Evolutionary conservation across 2,329 filamentous ascomycete genomes (phyloP), one percentile per base, ranked within the genome.

Genomic region (Trichoderma koningii): DNA sequence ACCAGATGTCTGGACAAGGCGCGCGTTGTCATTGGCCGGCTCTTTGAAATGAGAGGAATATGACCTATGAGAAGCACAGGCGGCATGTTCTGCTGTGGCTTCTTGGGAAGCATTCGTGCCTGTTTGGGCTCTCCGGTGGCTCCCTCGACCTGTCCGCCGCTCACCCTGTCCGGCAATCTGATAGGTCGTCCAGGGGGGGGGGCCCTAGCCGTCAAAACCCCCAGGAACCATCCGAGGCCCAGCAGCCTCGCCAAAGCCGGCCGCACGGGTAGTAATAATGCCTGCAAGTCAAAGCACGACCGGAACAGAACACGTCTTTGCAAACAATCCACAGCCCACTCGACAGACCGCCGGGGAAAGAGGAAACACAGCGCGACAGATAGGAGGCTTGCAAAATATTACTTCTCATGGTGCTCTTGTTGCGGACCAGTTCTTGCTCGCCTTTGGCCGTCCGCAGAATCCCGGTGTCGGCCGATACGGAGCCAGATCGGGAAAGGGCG

Each of bases 21-120:
- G 38, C 42, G 60, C 44, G 38, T 17, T 53, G 44, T 38, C 34
- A 66, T 66, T 66, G 64, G 64, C 50, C 44, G 59, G 44, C 23
- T 19, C 6, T 26, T 17, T 44, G 34, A 63, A 63, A 66, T 63
- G 59, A 66, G 38, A 62, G 62, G 62, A 56, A 64, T 50, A 64
- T 41, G 44, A 41, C 52, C 52, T 57, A 64, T 63, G 61, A 56
- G 61, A 42, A 28, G 50, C 34, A 52, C 14, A 12, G 34, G 34
- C 9, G 12, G 28, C 17, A 23, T 47, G 23, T 19, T 38, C 17
- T 42, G 5, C 44, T 45, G 47, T 23, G 19, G 42, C 59, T 21
- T 42, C 23, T 42, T n/a, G 41, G 23, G 34, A 38, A 23, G 55
- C 55, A 23, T 23, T 38, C 3, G 55, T 28, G 42, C 59, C 51